Evolutionary conservation across 129 eudicot genomes (phyloP).

Genomic region (Deinandra increscens): DNA sequence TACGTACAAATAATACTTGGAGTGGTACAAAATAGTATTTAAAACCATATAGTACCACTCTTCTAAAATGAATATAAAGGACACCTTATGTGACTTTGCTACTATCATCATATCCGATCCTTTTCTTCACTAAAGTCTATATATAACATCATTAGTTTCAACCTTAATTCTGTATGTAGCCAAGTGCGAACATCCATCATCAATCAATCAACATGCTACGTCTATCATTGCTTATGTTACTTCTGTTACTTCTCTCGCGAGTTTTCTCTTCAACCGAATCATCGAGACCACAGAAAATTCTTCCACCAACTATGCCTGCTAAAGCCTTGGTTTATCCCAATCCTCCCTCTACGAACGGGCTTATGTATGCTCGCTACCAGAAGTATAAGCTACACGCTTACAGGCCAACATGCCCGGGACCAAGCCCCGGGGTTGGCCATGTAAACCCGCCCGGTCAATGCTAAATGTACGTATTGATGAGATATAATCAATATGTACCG

Average conservation of each 20-base stretch:
- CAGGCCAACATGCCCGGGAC: slow-evolving; percentile 57
- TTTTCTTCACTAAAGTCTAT: slow-evolving; percentile 17
- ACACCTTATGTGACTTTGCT: background rate
- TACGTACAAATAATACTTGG: too few relatives aligned
- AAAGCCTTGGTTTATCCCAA: slow-evolving; percentile 1
- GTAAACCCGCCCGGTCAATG: slow-evolving; percentile 38
- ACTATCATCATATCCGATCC: slow-evolving; percentile 6
- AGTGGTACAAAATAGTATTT: too few relatives aligned
- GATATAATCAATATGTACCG: too few relatives aligned
- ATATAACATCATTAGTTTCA: slow-evolving; percentile 3
- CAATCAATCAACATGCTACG: slow-evolving; percentile 6
- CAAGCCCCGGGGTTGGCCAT: slow-evolving; percentile 57
- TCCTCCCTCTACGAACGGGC: slow-evolving; percentile 2
- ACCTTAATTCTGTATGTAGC: background rate
- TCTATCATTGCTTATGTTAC: slow-evolving; percentile 15
- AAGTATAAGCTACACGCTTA: slow-evolving; percentile 33
- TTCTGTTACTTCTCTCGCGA: slow-evolving; percentile 19
- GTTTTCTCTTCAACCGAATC: background rate
- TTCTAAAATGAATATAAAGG: slow-evolving; percentile 25
- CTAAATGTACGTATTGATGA: background rate
- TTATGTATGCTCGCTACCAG: slow-evolving; percentile 27
- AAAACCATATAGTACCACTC: slow-evolving; percentile 1
- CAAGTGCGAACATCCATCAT: slow-evolving; percentile 12
- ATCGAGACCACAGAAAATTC: slow-evolving; percentile 2
- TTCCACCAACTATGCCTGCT: slow-evolving; percentile 24